Conservation (phyloP, 2,329 filamentous ascomycete genomes). For the Colletotrichum tropicicola region DNA sequence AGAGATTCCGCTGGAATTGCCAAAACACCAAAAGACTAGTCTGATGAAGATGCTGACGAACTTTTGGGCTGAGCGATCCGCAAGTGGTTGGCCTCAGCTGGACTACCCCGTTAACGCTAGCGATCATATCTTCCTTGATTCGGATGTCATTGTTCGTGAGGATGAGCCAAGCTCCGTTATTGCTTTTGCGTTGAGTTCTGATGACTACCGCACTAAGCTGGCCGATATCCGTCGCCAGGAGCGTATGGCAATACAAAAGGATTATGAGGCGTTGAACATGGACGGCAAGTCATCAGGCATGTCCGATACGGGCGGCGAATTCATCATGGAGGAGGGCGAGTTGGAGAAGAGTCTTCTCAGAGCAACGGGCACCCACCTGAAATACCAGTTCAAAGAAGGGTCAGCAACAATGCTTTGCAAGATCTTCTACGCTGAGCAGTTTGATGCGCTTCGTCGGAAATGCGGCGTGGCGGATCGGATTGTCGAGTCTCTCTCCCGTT, state of each 20-base stretch:
- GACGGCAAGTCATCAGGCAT: conserved; percentile 41
- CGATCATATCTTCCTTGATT: conserved; percentile 97
- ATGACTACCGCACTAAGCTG: conserved; percentile 87
- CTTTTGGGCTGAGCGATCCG: conserved; percentile 98
- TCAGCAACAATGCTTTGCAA: conserved; percentile 97
- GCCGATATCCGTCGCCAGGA: conserved; percentile 60
- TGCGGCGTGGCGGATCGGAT: conserved; percentile 94
- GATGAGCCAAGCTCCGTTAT: conserved; percentile 97
- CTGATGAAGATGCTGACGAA: conserved; percentile 95
- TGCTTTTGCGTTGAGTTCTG: conserved; percentile 87
- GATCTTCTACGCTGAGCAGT: conserved; percentile 98
- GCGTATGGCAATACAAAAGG: conserved; percentile 32
- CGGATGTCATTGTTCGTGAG: conserved; percentile 95
- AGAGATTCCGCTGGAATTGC: conserved; percentile 76
- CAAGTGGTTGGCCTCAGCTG: conserved; percentile 90
- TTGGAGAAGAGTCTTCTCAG: conserved; percentile 88
- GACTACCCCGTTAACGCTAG: conserved; percentile 90
- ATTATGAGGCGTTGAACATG: conserved; percentile 30
- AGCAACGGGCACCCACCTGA: conserved; percentile 89
- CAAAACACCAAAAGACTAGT: conserved; percentile 92
- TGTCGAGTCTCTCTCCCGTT: conserved; percentile 92
- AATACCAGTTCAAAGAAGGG: conserved; percentile 94
- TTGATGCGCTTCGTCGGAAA: conserved; percentile 91
- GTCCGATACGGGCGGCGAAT: conserved; percentile 45
- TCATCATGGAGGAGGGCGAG: conserved; percentile 69